Conservation (phyloP, 2,329 filamentous ascomycete species). For the Fusarium equiseti region DNA sequence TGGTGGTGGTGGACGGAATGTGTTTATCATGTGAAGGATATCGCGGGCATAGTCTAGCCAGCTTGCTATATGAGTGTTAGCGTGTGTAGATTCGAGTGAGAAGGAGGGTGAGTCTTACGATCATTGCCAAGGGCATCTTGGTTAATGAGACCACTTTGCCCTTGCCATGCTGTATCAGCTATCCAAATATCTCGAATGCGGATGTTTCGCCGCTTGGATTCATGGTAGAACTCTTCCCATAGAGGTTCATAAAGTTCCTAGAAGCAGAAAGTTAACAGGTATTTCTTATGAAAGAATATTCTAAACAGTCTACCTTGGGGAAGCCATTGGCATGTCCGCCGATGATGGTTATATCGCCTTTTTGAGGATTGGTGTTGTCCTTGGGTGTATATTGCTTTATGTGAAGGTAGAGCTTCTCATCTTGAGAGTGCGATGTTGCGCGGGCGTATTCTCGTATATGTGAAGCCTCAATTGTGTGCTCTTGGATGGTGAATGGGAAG, state of each 20-base stretch:
- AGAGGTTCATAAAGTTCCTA: slow-evolving; percentile 93
- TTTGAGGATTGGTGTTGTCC: slow-evolving; percentile 74
- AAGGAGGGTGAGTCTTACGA: slow-evolving; percentile 64
- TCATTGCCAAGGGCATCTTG: slow-evolving; percentile 83
- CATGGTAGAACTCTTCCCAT: slow-evolving; percentile 82
- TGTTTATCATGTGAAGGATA: slow-evolving; percentile 85
- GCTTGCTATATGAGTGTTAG: slow-evolving; percentile 53
- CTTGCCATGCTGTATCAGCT: slow-evolving; percentile 88
- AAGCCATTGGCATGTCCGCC: slow-evolving; percentile 93
- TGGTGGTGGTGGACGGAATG: slow-evolving; percentile 83
- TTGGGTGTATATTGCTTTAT: slow-evolving; percentile 91
- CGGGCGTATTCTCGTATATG: slow-evolving; percentile 86
- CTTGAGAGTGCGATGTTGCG: slow-evolving; percentile 77
- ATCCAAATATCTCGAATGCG: slow-evolving; percentile 88
- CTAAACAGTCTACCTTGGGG: slow-evolving; percentile 73
- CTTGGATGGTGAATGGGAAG: slow-evolving; percentile 70
- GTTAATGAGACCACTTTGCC: slow-evolving; percentile 82
- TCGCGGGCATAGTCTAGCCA: slow-evolving; percentile 91
- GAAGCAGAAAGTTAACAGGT: not conserved
- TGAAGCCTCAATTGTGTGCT: slow-evolving; percentile 79
- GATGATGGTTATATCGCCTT: slow-evolving; percentile 86
- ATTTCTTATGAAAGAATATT: not conserved
- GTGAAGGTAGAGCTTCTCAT: slow-evolving; percentile 78
- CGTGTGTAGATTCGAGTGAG: not conserved
- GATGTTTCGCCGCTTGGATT: slow-evolving; percentile 69